Evolutionary conservation across 805 yeast genomes (phyloP).

Genomic region (Ogataea philodendri): DNA sequence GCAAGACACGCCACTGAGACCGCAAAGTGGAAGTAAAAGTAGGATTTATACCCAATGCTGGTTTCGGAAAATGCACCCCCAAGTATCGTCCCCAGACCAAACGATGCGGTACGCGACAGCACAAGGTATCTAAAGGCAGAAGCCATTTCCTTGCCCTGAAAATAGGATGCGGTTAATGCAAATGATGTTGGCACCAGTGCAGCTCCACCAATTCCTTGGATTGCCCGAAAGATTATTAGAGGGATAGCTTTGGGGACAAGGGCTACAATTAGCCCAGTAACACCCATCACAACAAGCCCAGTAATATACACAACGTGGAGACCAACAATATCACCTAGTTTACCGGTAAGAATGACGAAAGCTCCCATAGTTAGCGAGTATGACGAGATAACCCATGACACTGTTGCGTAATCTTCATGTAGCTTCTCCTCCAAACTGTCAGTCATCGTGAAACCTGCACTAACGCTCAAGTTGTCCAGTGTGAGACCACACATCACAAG

Average conservation of each 20-base stretch:
- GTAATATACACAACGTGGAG: slow-evolving; percentile 32
- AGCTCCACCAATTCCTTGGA: slow-evolving; percentile 46
- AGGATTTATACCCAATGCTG: slow-evolving; percentile 38
- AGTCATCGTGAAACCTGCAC: slow-evolving; percentile 26
- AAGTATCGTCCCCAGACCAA: slow-evolving; percentile 40
- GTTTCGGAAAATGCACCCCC: slow-evolving; percentile 45
- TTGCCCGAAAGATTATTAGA: slow-evolving; percentile 42
- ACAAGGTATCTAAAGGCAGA: slow-evolving; percentile 17
- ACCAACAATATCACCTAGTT: slow-evolving; percentile 42
- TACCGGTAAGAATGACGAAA: slow-evolving; percentile 43
- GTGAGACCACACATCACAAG: slow-evolving; percentile 17
- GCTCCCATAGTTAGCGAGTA: slow-evolving; percentile 46
- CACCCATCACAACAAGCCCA: slow-evolving; percentile 20
- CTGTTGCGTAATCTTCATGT: slow-evolving; percentile 36
- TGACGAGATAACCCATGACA: slow-evolving; percentile 42
- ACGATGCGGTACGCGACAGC: slow-evolving; percentile 27
- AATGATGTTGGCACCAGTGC: slow-evolving; percentile 36
- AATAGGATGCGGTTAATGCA: slow-evolving; percentile 26
- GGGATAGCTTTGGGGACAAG: slow-evolving; percentile 35
- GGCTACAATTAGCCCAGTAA: slow-evolving; percentile 36
- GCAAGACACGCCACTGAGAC: slow-evolving; percentile 19
- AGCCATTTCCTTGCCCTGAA: slow-evolving; percentile 16
- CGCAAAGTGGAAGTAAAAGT: slow-evolving; percentile 39
- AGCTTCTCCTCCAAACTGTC: slow-evolving; percentile 36
- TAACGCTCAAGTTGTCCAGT: slow-evolving; percentile 29